phyloP scores from a whole-genome alignment of 441 rosid species.

The Syzygium malaccense region DNA sequence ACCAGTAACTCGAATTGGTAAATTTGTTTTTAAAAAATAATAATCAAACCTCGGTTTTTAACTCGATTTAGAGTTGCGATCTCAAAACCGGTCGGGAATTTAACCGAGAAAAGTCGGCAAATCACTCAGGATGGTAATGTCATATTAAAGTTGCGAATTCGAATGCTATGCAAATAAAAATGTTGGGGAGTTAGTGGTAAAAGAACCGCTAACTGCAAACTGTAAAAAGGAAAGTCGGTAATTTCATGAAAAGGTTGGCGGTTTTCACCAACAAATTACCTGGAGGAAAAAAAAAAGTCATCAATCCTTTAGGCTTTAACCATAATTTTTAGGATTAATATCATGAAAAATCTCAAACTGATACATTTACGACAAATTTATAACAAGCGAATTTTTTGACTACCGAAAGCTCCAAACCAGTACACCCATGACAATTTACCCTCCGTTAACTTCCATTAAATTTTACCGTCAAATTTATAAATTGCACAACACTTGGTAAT shows the following conservation, averaged over 20 bases:
- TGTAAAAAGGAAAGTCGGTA: accelerated
- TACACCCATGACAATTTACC: no score
- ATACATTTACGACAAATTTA: no score
- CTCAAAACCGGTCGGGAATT: not conserved
- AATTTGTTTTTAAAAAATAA: not conserved
- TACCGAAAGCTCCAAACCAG: no score
- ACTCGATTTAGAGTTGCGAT: not conserved
- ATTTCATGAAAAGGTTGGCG: not conserved
- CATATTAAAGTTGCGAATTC: not conserved
- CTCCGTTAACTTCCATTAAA: no score
- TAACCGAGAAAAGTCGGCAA: no score
- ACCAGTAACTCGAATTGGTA: not conserved
- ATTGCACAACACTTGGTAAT: no score
- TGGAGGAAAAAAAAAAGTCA: not conserved
- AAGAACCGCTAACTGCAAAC: not conserved
- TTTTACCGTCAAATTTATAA: no score
- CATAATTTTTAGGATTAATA: no score
- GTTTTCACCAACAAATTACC: not conserved
- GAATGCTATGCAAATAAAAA: not conserved
- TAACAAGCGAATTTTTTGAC: no score
- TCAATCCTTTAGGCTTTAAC: not conserved
- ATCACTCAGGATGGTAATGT: no score
- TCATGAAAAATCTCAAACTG: no score
- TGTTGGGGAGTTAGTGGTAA: not conserved
- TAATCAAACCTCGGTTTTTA: not conserved